Evolutionary conservation across 2,329 filamentous ascomycete species (phyloP), one percentile per base, ranked within the genome.

Genomic region (Penicillium sp.): DNA sequence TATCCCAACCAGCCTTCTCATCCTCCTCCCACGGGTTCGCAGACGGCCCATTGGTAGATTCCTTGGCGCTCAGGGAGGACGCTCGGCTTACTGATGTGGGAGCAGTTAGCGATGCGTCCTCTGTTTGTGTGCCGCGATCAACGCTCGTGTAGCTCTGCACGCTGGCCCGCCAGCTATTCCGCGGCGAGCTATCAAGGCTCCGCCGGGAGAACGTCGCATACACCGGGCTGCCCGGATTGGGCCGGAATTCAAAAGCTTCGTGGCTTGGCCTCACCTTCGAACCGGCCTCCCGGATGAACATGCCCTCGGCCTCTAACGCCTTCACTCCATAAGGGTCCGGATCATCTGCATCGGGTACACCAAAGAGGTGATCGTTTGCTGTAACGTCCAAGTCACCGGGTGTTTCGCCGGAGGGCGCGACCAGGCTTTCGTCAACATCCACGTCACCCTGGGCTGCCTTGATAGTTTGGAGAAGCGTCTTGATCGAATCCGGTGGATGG

Each of bases 301-400:
- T 81, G 2, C 94, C 94, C 62, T 93, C 91, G 16, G 72, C 73
- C 73, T 97, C 92, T n/a, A 98, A 80, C 7, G 94, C 93, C 65
- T 93, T 85, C 28, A 97, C 90, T 26, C 94, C 94, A 72, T 91
- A 98, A 0, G 94, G 94, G 74, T 98, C 94, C 0, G 93, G 93
- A 69, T 98, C 94, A 57, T 93, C 87, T 3, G 81, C 78, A 64
- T 89, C 87, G 0, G 92, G 93, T 16, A 97, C 82, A 2, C 93
- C 93, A 78, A 97, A 97, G 1, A 80, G 8, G 2, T 79, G 33
- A 48, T 45, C 51, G 16, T 61, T 51, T 65, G 67, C 57, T 78
- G 76, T 11, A 5, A 90, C 69, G 45, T 89, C 84, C 57, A 83
- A 87, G 72, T 98, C 94, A 55, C 89, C 89, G 0, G 94, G 94